Conservation (phyloP, 441 rosid species). For the Adansonia grandidieri region DNA sequence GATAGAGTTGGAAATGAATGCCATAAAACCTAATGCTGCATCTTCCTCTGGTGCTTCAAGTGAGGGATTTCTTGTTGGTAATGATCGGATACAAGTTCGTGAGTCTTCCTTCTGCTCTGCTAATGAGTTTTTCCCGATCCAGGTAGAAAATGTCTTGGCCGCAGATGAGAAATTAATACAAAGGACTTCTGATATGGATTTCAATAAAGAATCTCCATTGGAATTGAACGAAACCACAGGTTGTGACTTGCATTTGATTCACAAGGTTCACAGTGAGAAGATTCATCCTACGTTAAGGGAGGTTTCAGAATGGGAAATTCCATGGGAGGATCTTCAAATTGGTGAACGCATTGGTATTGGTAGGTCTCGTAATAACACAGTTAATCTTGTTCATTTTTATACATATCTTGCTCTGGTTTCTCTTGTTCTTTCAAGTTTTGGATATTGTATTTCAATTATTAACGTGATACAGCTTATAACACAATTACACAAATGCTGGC, state of each 20-base stretch:
- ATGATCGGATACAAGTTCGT: conserved; percentile 36
- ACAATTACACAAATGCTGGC: background rate
- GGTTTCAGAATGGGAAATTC: conserved; percentile 91
- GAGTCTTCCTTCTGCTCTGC: conserved; percentile 36
- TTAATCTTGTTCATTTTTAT: background rate
- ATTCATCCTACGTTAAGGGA: conserved; percentile 73
- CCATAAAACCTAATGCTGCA: conserved; percentile 36
- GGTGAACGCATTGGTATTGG: conserved; percentile 99
- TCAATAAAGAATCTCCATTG: conserved; percentile 41
- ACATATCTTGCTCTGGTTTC: background rate
- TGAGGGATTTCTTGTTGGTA: conserved; percentile 38
- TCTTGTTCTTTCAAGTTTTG: background rate
- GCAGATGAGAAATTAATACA: conserved; percentile 29
- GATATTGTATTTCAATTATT: background rate
- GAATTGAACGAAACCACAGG: conserved; percentile 40
- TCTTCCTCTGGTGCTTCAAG: conserved; percentile 41
- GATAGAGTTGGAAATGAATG: conserved; percentile 45
- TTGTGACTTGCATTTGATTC: conserved; percentile 38
- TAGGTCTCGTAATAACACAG: conserved; percentile 38
- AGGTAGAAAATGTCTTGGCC: conserved; percentile 38
- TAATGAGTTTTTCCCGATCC: conserved; percentile 48
- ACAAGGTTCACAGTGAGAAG: conserved; percentile 54
- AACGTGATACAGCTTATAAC: background rate
- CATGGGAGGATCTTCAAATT: conserved; percentile 94
- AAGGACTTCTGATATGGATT: conserved; percentile 38